Base-by-base conservation (phyloP, 495 filamentous ascomycete genomes). In the Hypomontagnella submonticulosa region DNA sequence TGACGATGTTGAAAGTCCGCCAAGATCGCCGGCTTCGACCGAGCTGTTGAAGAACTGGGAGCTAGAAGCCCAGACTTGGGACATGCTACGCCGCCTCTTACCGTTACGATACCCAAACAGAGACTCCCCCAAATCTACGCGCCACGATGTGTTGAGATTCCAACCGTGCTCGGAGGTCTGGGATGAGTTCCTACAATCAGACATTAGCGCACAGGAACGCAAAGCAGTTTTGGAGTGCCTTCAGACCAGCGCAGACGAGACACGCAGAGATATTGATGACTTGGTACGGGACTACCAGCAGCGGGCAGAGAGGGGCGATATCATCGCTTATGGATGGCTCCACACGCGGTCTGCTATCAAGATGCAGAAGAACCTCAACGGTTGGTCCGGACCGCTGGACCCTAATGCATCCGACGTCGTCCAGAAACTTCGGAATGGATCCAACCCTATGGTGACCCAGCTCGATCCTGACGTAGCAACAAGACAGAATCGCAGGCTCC, bases 271-370 rank as follows among this genome's bases (percentile, higher is more conserved):
- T 68, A 85, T 97, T n/a, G 88, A 93, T 50, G 78, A 85, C 11
- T 77, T 96, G 16, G 89, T 92, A 50, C 83, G 87, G 56, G 86
- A 91, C 63, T 84, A 92, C 72, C 90, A 77, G 85, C 91, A 75
- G 75, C 88, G 79, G 78, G 88, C 72, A 75, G 87, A 79, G 79
- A 86, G 69, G 64, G 80, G 81, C 1, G 83, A 87, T 52, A 86
- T 90, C 1, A 90, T 93, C 78, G 85, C 90, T 9, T 87, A 91
- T 71, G 93, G 94, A 20, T 97, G 93, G 93, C 83, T 97, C 19
- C 90, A 96, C 71, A 97, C 96, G 1, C 91, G 92, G 63, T 88
- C 90, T 69, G 88, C 88, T 13, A 90, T 99, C 73, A 99, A 99
- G 79, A 84, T 88, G 34, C 87, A 92, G 74, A 99, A 98, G 77